Conservation (phyloP, 208 protist species). For the Acanthamoeba culbertsoni region DNA sequence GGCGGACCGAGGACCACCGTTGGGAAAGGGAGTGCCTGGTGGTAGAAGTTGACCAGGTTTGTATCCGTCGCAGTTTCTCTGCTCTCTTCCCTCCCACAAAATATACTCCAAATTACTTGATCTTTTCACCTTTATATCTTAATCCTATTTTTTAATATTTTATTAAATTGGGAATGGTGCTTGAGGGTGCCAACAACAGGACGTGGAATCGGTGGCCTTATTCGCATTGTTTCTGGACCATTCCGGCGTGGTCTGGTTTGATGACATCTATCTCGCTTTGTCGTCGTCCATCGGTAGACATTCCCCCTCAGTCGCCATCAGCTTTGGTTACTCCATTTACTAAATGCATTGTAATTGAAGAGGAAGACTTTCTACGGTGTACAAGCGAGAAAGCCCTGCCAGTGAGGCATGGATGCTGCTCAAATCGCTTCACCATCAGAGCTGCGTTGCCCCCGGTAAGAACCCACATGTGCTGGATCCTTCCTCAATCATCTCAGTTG, state of each 20-base stretch:
- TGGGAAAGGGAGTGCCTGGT: constrained; percentile 2
- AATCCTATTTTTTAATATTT: no score
- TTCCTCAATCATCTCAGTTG: not conserved
- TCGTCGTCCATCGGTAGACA: not conserved
- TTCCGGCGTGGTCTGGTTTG: not conserved
- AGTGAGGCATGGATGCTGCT: not conserved
- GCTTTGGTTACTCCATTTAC: not conserved
- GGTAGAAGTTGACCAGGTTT: not conserved
- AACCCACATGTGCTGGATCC: not conserved
- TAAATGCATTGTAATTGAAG: not conserved
- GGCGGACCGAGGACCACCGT: not conserved
- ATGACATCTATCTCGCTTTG: not conserved
- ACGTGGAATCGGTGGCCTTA: not conserved
- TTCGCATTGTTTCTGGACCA: not conserved
- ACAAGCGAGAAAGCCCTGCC: not conserved
- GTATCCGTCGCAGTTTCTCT: no score
- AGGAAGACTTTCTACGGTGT: not conserved
- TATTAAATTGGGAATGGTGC: no score
- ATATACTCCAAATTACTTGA: no score
- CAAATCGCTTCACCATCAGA: not conserved
- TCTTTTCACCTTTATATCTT: no score
- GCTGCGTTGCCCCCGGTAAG: not conserved
- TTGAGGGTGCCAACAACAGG: not conserved
- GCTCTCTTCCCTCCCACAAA: no score
- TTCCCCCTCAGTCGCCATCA: not conserved